phyloP scores from a whole-genome alignment of 208 protist genomes.

The Entamoeba dispar region DNA sequence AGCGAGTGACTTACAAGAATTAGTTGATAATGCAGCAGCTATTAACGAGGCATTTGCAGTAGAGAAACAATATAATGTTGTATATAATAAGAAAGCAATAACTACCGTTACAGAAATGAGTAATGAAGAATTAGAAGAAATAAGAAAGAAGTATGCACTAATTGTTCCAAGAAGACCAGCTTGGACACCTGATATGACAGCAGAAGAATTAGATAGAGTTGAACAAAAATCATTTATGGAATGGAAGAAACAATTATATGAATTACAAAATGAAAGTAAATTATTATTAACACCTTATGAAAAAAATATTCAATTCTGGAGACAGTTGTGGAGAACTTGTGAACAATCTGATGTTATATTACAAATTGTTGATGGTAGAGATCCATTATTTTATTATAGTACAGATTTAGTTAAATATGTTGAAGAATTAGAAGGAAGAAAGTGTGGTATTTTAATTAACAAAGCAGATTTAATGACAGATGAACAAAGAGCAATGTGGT shows the following conservation, averaged over 20 bases:
- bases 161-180: too few relatives aligned
- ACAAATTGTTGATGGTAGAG: constrained; percentile 22
- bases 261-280: not conserved
- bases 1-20: too few relatives aligned
- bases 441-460: too few relatives aligned
- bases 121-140: too few relatives aligned
- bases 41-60: too few relatives aligned
- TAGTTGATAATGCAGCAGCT: too few relatives aligned
- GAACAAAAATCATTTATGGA: constrained; percentile 10
- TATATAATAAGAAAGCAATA: too few relatives aligned
- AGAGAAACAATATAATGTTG: too few relatives aligned
- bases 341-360: constrained; percentile 19
- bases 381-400: constrained; percentile 20
- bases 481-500: not conserved
- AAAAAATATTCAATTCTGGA: constrained; percentile 26
- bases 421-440: not conserved
- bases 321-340: constrained; percentile 25
- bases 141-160: too few relatives aligned
- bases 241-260: constrained; percentile 10
- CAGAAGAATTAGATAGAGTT: not conserved
- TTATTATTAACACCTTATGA: constrained; percentile 19
- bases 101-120: too few relatives aligned
- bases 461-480: not conserved
- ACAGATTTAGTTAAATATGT: constrained; percentile 17
- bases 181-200: not conserved